Percentiles rank a stretch among this genome's conserved stretches.
phyloP scores from a whole-genome alignment of 257 asterid genomes.

The Avicennia marina region DNA sequence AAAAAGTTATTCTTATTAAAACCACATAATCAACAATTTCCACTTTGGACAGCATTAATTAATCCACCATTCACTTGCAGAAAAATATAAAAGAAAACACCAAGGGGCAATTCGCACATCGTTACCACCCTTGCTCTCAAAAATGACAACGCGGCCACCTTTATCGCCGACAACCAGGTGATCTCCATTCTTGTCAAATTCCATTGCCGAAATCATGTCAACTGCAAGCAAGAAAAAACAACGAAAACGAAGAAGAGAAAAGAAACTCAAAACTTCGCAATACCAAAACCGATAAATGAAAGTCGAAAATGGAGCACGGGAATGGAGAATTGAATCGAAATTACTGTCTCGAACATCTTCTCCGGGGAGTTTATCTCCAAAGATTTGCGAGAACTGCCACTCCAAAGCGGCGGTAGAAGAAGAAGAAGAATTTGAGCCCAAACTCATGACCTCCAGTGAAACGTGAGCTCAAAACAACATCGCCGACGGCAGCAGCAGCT shows the following conservation, averaged over 20 bases:
- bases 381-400: constrained; percentile 77
- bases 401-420: constrained; percentile 33
- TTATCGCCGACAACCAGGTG: constrained; percentile 80
- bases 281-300: neutral
- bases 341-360: constrained; percentile 65
- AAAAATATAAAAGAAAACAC: neutral
- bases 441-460: constrained; percentile 26
- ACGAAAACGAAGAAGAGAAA: too few relatives aligned
- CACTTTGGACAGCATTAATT: constrained; percentile 7
- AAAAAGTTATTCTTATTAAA: too few relatives aligned
- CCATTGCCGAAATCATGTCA: constrained; percentile 67
- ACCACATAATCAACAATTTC: constrained; percentile 12
- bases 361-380: constrained; percentile 60
- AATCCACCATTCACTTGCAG: constrained; percentile 9
- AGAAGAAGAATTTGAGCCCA: constrained; percentile 27
- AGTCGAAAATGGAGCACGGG: neutral
- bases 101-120: constrained; percentile 41
- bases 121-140: constrained; percentile 42
- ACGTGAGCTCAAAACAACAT: constrained; percentile 34
- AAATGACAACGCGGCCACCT: constrained; percentile 81
- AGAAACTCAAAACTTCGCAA: neutral
- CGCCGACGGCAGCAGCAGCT: constrained; percentile 1
- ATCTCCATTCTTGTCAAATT: constrained; percentile 61
- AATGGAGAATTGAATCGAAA: neutral
- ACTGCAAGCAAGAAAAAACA: constrained; percentile 36